A percentile compares a stretch with the other conserved stretches of the same genome.
phyloP scores from a whole-genome alignment of 2,329 filamentous ascomycete species.

The Cercospora beticola region DNA sequence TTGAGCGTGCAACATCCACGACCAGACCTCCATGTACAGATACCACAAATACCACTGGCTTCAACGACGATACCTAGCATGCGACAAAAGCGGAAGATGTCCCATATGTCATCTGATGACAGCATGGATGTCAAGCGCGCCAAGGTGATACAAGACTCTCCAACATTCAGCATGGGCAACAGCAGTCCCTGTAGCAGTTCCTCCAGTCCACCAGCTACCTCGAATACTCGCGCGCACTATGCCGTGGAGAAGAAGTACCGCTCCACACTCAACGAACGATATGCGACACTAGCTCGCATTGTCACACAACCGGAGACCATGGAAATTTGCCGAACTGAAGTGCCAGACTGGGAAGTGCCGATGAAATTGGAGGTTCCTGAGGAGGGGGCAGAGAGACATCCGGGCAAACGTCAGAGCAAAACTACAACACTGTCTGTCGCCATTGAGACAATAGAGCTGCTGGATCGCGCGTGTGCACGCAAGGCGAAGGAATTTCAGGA shows the following conservation, averaged over 20 bases:
- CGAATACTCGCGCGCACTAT: slow-evolving; percentile 40
- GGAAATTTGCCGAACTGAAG: slow-evolving; percentile 21
- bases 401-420: slow-evolving; percentile 24
- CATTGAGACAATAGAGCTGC: slow-evolving; percentile 21
- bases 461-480: slow-evolving; percentile 17
- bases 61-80: neutral
- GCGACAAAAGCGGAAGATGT: slow-evolving; percentile 15
- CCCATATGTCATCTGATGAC: neutral
- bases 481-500: slow-evolving; percentile 20
- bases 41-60: neutral
- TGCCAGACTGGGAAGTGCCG: slow-evolving; percentile 21
- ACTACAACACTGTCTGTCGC: slow-evolving; percentile 25
- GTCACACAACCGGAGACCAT: slow-evolving; percentile 20
- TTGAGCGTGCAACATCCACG: neutral
- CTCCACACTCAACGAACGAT: slow-evolving; percentile 23
- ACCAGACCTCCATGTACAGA: neutral
- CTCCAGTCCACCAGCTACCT: neutral
- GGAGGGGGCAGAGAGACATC: slow-evolving; percentile 14
- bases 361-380: slow-evolving; percentile 20
- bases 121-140: slow-evolving; percentile 2
- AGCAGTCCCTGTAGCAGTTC: slow-evolving; percentile 9
- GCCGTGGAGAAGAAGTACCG: slow-evolving; percentile 36
- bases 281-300: slow-evolving; percentile 22
- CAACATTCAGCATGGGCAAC: neutral
- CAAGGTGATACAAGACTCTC: neutral